These are phyloP conservation scores for Trichoderma simmonsii DNA, from an alignment of 2,329 filamentous ascomycete genomes.

Conservation along the genomic window DNA sequence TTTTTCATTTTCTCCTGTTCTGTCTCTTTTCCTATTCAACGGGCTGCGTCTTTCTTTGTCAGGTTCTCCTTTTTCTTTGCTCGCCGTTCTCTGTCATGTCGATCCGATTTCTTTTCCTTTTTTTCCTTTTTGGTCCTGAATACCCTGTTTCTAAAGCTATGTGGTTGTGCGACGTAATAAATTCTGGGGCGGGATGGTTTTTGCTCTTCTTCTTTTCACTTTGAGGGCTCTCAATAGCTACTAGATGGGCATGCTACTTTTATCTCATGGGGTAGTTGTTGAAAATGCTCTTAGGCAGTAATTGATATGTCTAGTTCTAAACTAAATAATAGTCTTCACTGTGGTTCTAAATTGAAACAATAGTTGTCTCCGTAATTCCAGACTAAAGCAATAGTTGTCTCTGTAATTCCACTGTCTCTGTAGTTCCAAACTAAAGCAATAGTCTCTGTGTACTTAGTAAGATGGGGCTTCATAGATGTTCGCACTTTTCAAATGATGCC, in stretches of 20 bases:
- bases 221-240: background rate
- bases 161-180: background rate
- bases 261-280: background rate
- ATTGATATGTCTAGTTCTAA: background rate
- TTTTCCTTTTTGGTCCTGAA: background rate
- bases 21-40: background rate
- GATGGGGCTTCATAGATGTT: background rate
- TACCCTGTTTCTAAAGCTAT: constrained; percentile 5
- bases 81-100: background rate
- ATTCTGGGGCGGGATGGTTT: background rate
- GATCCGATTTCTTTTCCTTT: background rate
- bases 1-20: no score
- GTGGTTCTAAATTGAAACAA: background rate
- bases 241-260: background rate
- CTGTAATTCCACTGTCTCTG: background rate
- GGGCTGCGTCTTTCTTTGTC: background rate
- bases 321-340: background rate
- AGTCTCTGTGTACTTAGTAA: background rate
- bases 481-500: background rate
- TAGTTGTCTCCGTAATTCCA: background rate
- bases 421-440: background rate
- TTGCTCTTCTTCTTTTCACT: background rate
- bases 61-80: background rate
- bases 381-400: background rate
- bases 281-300: background rate